Evolutionary conservation across 306 rosid species (phyloP).

Genomic region (Dryas octopetala): DNA sequence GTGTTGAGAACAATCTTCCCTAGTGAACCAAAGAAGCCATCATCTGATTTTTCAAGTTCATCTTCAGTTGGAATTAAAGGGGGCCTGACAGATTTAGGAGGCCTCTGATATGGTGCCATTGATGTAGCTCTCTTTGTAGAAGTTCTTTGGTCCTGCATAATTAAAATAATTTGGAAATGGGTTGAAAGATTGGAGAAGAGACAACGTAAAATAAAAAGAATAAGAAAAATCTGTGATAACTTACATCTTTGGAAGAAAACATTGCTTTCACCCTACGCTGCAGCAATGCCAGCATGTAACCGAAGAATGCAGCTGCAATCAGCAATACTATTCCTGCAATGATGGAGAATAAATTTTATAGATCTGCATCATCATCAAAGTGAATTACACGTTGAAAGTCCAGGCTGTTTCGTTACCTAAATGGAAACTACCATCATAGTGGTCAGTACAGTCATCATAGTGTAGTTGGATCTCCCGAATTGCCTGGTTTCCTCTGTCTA

Average conservation of each 20-base stretch:
- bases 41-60: slow-evolving; percentile 72
- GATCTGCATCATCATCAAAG: slow-evolving; percentile 24
- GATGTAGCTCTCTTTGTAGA: slow-evolving; percentile 48
- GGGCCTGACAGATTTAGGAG: slow-evolving; percentile 69
- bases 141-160: slow-evolving; percentile 53
- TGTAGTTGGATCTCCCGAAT: slow-evolving; percentile 92
- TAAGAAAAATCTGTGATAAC: slow-evolving; percentile 21
- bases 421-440: slow-evolving; percentile 53
- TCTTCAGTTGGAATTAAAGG: slow-evolving; percentile 79
- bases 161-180: not conserved
- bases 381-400: slow-evolving; percentile 4
- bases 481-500: slow-evolving; percentile 93
- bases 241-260: slow-evolving; percentile 73
- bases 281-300: slow-evolving; percentile 86
- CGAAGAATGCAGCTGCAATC: slow-evolving; percentile 68
- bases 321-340: slow-evolving; percentile 72
- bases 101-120: slow-evolving; percentile 56
- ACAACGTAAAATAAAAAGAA: not conserved
- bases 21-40: slow-evolving; percentile 79
- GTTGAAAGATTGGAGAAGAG: not conserved
- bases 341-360: slow-evolving; percentile 5
- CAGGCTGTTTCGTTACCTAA: slow-evolving; percentile 50
- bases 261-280: slow-evolving; percentile 66
- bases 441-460: slow-evolving; percentile 62
- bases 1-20: slow-evolving; percentile 77